Percentiles rank a stretch among this genome's conserved stretches.
These are phyloP conservation scores for Leishmania lainsoni DNA, from an alignment of 208 protist species.

Conservation along the genomic window DNA sequence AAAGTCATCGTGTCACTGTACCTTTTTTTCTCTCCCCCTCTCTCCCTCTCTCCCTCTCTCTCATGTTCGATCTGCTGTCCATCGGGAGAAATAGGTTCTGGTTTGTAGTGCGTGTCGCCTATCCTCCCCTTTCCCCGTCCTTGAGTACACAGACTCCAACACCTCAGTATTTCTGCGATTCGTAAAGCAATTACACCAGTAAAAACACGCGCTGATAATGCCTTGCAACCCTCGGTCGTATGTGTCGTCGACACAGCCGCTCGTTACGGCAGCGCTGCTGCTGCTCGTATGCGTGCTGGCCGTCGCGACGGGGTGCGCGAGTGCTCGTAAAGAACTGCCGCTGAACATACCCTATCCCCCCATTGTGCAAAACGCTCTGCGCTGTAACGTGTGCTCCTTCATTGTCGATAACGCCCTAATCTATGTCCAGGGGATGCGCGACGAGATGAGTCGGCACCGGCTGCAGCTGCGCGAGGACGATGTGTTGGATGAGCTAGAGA, in stretches of 20 bases:
- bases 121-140: neutral
- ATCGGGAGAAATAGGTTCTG: neutral
- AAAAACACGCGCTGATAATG: neutral
- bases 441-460: conserved; percentile 28
- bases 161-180: neutral
- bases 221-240: neutral
- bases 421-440: conserved; percentile 32
- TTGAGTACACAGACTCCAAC: neutral
- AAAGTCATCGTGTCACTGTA: neutral
- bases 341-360: conserved; percentile 47
- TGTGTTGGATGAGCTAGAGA: conserved; percentile 62
- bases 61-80: neutral
- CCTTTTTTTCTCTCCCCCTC: neutral
- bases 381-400: conserved; percentile 65
- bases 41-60: neutral
- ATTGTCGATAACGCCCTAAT: conserved; percentile 45
- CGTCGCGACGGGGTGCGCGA: neutral
- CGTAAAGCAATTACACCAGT: neutral
- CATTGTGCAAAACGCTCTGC: conserved; percentile 47
- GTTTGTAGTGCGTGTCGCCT: neutral
- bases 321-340: conserved; percentile 50
- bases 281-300: conserved; percentile 10
- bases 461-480: conserved; percentile 71
- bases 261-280: neutral
- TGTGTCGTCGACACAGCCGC: neutral